These are phyloP conservation scores for Chlorella variabilis DNA, from an alignment of 163 green algal species.

Conservation along the genomic window DNA sequence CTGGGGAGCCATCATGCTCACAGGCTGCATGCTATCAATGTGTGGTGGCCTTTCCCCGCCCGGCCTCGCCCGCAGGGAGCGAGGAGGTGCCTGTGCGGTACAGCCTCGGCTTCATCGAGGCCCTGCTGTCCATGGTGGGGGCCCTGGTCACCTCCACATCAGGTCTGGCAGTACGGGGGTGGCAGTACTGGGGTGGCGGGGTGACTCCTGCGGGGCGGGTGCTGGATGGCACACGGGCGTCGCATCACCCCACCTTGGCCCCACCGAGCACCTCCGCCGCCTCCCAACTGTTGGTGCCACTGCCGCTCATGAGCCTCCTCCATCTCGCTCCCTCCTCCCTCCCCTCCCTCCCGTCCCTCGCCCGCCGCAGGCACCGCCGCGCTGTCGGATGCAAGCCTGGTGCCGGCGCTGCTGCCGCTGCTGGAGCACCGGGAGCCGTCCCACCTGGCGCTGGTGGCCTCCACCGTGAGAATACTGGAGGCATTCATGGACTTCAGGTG, in stretches of 20 bases:
- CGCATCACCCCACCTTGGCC: too few relatives aligned
- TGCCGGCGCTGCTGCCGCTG: conserved; percentile 87
- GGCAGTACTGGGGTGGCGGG: too few relatives aligned
- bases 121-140: conserved; percentile 81
- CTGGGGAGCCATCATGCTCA: too few relatives aligned
- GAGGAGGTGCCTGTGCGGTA: conserved; percentile 23
- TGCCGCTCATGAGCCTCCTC: too few relatives aligned
- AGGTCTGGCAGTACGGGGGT: too few relatives aligned
- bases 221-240: too few relatives aligned
- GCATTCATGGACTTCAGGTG: conserved; percentile 87
- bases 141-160: conserved; percentile 72
- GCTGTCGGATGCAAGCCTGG: conserved; percentile 82
- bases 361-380: conserved; percentile 59
- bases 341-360: neutral
- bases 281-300: too few relatives aligned
- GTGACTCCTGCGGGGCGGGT: too few relatives aligned
- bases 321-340: neutral
- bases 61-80: conserved; percentile 11
- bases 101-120: conserved; percentile 76
- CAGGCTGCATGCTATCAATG: too few relatives aligned
- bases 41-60: too few relatives aligned
- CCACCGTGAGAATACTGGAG: conserved; percentile 86
- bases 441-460: conserved; percentile 75
- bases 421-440: conserved; percentile 64
- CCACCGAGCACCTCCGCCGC: too few relatives aligned